Conservation (phyloP, 352 stramenopile genomes). For the Phytophthora pisi region DNA sequence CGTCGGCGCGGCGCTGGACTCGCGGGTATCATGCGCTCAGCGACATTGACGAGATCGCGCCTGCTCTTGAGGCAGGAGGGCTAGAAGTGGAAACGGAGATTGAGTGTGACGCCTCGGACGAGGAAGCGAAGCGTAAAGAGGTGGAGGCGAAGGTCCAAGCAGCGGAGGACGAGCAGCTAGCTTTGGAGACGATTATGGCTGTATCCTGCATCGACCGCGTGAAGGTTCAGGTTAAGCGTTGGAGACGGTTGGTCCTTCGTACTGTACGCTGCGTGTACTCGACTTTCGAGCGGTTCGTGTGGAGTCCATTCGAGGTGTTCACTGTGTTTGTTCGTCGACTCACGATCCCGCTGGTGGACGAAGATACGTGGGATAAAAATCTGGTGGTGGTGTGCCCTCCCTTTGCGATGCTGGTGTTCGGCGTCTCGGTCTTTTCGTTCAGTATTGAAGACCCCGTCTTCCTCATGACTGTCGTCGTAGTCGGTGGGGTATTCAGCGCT, state of each 20-base stretch:
- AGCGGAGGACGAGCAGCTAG: slow-evolving; percentile 28
- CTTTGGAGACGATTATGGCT: slow-evolving; percentile 21
- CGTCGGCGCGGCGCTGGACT: slow-evolving; percentile 68
- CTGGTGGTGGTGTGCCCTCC: slow-evolving; percentile 70
- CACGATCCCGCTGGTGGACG: slow-evolving; percentile 79
- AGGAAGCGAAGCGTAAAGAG: slow-evolving; percentile 25
- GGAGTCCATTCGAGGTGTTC: slow-evolving; percentile 71
- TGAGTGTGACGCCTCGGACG: slow-evolving; percentile 20
- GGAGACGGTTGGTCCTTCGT: slow-evolving; percentile 22
- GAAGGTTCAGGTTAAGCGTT: slow-evolving; percentile 31
- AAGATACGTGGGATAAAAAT: slow-evolving; percentile 84
- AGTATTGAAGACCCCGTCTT: slow-evolving; percentile 58
- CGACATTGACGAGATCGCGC: slow-evolving; percentile 58
- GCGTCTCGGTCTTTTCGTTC: slow-evolving; percentile 55
- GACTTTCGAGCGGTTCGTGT: slow-evolving; percentile 57
- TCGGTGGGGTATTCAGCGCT: slow-evolving; percentile 48
- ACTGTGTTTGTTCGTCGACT: slow-evolving; percentile 73
- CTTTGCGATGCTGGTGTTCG: slow-evolving; percentile 65
- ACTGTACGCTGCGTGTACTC: slow-evolving; percentile 31
- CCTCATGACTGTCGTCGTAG: slow-evolving; percentile 42
- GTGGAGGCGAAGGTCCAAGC: slow-evolving; percentile 19
- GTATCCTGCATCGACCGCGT: slow-evolving; percentile 19
- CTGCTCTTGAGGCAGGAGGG: slow-evolving; percentile 22
- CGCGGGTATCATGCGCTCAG: slow-evolving; percentile 68
- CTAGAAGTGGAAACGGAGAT: slow-evolving; percentile 21